These are phyloP conservation scores for Nymphaea thermarum DNA, from an alignment of 164 flowering plant genomes.

Conservation along the genomic window DNA sequence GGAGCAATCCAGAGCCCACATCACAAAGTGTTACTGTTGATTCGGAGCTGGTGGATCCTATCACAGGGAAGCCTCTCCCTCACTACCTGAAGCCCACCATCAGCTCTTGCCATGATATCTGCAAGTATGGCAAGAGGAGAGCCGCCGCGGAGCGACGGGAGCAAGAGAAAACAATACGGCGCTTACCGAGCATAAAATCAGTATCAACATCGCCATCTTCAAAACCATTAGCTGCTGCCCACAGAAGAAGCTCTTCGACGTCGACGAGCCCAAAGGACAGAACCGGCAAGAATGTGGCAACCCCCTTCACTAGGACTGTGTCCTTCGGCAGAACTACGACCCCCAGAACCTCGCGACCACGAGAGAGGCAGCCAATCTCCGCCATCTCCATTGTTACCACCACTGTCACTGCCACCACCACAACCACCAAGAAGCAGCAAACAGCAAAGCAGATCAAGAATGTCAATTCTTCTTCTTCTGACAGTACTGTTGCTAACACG, in stretches of 20 bases:
- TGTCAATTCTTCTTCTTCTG: background rate
- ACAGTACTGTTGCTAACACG: background rate
- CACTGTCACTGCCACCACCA: background rate
- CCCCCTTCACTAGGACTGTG: background rate
- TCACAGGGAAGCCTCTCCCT: background rate
- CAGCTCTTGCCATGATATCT: background rate
- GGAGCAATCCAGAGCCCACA: background rate
- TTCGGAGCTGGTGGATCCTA: background rate
- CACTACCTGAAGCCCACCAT: background rate
- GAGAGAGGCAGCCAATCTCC: background rate
- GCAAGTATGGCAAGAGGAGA: background rate
- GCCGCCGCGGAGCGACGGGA: background rate
- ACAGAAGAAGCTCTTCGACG: background rate
- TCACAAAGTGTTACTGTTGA: no score
- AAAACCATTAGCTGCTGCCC: background rate
- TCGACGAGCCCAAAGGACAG: background rate
- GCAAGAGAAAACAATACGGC: background rate
- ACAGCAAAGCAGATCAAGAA: background rate
- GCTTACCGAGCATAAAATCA: background rate
- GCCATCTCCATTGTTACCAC: background rate
- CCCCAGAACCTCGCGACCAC: background rate
- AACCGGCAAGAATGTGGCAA: background rate
- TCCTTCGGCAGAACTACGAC: background rate
- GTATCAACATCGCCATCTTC: background rate
- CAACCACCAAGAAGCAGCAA: no score